Evolutionary conservation across 768 basidiomycete species (phyloP).

Genomic region (Rhizopogon vinicolor): DNA sequence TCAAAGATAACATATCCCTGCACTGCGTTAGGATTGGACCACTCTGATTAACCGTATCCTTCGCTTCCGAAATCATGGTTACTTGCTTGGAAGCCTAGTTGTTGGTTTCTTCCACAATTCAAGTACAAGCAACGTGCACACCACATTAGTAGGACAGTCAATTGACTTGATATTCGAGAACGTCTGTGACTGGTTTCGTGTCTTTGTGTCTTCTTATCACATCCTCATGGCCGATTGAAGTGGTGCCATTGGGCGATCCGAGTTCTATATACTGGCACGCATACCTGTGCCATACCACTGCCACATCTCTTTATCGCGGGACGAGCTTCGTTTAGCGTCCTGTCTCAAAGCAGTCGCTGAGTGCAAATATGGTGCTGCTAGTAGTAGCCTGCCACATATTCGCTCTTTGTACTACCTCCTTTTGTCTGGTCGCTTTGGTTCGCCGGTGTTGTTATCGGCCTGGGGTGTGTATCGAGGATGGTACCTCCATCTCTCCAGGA

Average conservation of each 20-base stretch:
- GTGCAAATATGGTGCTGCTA: neutral
- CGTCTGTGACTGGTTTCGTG: neutral
- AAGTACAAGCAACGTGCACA: neutral
- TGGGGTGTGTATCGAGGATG: neutral
- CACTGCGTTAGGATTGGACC: neutral
- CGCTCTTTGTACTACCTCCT: neutral
- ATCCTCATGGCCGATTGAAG: neutral
- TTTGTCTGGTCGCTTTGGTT: neutral
- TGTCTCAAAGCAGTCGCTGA: neutral
- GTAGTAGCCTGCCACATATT: too few species aligned
- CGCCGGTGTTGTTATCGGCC: neutral
- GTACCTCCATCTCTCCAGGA: too few species aligned
- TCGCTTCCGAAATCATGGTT: neutral
- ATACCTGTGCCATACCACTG: neutral
- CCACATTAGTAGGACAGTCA: neutral
- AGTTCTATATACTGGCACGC: neutral
- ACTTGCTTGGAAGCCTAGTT: neutral
- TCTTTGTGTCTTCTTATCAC: neutral
- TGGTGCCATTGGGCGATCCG: neutral
- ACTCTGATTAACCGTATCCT: neutral
- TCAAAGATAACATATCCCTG: neutral
- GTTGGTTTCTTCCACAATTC: neutral
- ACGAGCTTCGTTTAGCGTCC: neutral
- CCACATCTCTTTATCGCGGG: neutral
- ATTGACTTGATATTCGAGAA: neutral